These are phyloP conservation scores for Starmera dryadoides DNA, from an alignment of 805 yeast species.

Conservation along the genomic window DNA sequence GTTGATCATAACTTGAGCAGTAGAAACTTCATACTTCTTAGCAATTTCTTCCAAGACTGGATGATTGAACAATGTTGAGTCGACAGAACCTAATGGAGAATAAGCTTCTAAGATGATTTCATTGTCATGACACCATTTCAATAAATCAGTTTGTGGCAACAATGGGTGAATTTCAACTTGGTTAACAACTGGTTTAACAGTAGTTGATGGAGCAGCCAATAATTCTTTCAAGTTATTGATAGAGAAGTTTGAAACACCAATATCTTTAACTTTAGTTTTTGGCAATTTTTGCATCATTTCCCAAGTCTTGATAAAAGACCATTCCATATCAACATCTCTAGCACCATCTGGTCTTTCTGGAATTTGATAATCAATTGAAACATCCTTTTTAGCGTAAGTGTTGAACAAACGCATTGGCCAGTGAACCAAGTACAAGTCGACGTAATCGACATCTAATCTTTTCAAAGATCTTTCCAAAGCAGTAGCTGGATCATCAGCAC, in stretches of 20 bases:
- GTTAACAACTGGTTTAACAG: constrained; percentile 56
- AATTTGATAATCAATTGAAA: constrained; percentile 5
- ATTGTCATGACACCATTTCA: constrained; percentile 41
- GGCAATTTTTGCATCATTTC: constrained; percentile 54
- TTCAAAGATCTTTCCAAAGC: constrained; percentile 50
- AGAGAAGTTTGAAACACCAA: constrained; percentile 78
- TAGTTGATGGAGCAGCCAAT: constrained; percentile 39
- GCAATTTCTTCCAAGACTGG: constrained; percentile 35
- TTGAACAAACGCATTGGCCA: constrained; percentile 58
- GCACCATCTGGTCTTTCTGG: constrained; percentile 33
- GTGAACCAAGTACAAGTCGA: constrained; percentile 69
- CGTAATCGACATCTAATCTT: constrained; percentile 60
- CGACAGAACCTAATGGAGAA: constrained; percentile 62
- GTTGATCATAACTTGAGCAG: constrained; percentile 45
- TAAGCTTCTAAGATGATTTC: constrained; percentile 64
- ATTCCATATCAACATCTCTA: constrained; percentile 30
- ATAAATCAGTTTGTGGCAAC: constrained; percentile 55
- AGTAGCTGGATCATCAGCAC: constrained; percentile 36
- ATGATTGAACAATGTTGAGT: constrained; percentile 38
- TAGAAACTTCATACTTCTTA: constrained; percentile 26
- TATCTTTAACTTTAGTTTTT: constrained; percentile 44
- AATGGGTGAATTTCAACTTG: constrained; percentile 77
- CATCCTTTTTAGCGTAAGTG: constrained; percentile 25
- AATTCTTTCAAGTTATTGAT: constrained; percentile 42
- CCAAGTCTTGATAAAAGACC: constrained; percentile 52